Base-by-base conservation (phyloP, 768 basidiomycete species). In the Russula olivacea region DNA sequence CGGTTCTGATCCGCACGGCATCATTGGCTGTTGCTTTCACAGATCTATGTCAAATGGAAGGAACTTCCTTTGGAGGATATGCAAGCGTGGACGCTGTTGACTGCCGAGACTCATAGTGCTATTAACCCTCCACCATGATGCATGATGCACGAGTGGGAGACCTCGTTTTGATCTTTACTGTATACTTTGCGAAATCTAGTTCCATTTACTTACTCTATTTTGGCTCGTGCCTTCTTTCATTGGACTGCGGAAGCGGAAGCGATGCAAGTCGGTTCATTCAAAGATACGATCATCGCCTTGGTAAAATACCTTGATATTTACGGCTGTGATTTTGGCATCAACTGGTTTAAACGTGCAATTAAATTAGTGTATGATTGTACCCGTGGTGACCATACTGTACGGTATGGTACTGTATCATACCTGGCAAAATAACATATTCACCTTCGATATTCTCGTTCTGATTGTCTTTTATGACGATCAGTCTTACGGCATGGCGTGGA, bases 41-140 rank as follows among this genome's bases (percentile, higher is more conserved):
- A 85, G 86, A 74, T 79, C 1, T 77, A 76, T 55, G 72, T 75
- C 12, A 77, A 76, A 57, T 89, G 86, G 83, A 72, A 73, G 59
- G 74, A 79, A 30, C 69, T 88, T 9, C 84, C 86, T 1, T 75
- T 79, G 55, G 85, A 88, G n/a, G 82, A 87, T 30, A 81, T 90
- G n/a, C 70, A 75, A 36, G 21, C 52, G 23, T 80, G 79, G 79
- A 69, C 76, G 12, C 61, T 80, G 59, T 71, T 74, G 59, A 68
- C 72, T 0, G 75, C 76, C 2, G 78, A 80, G 67, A 74, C 72
- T 21, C 64, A 74, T 10, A 73, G 71, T 4, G 53, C 67, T 3
- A 14, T 56, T 14, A 47, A 61, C 38, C 61, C 60, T 36, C 49
- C 49, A 7, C 10, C 23, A n/a, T 65, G 58, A 67, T 41, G 54